Evolutionary conservation across 2,329 filamentous ascomycete species (phyloP).

Genomic region (Acrodontium crateriforme): DNA sequence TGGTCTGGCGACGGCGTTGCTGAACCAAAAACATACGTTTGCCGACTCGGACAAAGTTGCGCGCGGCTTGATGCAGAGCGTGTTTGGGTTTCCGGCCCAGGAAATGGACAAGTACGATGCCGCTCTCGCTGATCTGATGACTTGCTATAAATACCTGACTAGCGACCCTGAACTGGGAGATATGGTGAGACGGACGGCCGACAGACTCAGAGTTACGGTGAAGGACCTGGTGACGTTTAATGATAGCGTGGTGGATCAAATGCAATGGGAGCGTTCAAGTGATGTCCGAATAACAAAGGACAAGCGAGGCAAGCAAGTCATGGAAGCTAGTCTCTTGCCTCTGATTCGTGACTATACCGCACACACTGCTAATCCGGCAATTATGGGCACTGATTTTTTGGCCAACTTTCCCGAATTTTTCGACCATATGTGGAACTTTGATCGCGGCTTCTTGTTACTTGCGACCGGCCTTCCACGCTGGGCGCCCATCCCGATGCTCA

Average conservation of each 20-base stretch:
- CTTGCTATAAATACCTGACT: slow-evolving; percentile 30
- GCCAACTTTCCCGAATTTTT: slow-evolving; percentile 40
- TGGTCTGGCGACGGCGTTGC: slow-evolving; percentile 29
- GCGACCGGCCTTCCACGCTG: slow-evolving; percentile 42
- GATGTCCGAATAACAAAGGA: slow-evolving; percentile 24
- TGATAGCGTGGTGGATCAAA: slow-evolving; percentile 46
- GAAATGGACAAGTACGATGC: slow-evolving; percentile 25
- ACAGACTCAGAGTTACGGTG: slow-evolving; percentile 30
- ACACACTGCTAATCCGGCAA: slow-evolving; percentile 32
- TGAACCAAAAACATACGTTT: slow-evolving; percentile 23
- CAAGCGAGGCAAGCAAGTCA: slow-evolving; percentile 29
- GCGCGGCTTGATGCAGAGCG: slow-evolving; percentile 16
- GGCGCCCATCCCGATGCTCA: slow-evolving; percentile 38
- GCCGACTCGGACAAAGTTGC: slow-evolving; percentile 16
- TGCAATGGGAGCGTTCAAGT: slow-evolving; percentile 45
- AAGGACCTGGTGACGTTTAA: slow-evolving; percentile 47
- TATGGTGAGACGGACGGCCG: slow-evolving; percentile 25
- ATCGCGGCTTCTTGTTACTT: slow-evolving; percentile 40
- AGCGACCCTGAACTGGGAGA: slow-evolving; percentile 33
- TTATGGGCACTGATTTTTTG: slow-evolving; percentile 40
- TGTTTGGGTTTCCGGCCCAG: slow-evolving; percentile 28
- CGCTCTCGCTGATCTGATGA: slow-evolving; percentile 20
- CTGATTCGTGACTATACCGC: slow-evolving; percentile 46
- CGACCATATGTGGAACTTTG: slow-evolving; percentile 42
- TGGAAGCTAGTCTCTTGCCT: slow-evolving; percentile 38